Percentiles rank a stretch among this genome's conserved stretches.
These are phyloP conservation scores for Herpomyces periplanetae DNA, from an alignment of 2,329 filamentous ascomycete genomes.

Conservation along the genomic window DNA sequence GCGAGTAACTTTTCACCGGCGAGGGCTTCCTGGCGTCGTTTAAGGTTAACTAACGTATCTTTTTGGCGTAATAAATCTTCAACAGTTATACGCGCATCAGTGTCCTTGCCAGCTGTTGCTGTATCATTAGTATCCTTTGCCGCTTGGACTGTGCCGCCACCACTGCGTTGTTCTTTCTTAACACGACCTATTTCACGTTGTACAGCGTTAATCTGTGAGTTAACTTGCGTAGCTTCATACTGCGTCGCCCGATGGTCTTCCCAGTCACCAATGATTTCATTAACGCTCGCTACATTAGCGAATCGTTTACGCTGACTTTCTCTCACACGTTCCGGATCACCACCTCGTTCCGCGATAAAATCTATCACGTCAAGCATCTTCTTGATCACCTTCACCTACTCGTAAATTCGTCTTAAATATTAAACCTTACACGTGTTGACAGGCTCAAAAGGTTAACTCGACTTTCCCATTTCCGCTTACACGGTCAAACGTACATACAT, in stretches of 20 bases:
- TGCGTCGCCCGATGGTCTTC: conserved; percentile 44
- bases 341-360: conserved; percentile 33
- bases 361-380: conserved; percentile 11
- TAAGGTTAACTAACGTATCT: conserved; percentile 32
- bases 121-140: too few relatives aligned
- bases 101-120: background rate
- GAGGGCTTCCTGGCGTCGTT: conserved; percentile 33
- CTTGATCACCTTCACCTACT: conserved; percentile 31
- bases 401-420: too few relatives aligned
- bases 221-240: conserved; percentile 39
- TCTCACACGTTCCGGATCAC: conserved; percentile 59
- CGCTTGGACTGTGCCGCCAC: background rate
- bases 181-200: conserved; percentile 66
- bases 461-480: too few relatives aligned
- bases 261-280: conserved; percentile 56
- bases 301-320: conserved; percentile 53
- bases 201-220: conserved; percentile 44
- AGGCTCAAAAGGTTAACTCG: too few relatives aligned
- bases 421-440: too few relatives aligned
- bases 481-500: too few relatives aligned
- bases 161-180: conserved; percentile 27
- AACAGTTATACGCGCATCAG: too few relatives aligned
- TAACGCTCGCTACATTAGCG: conserved; percentile 44
- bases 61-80: conserved; percentile 42
- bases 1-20: conserved; percentile 32